Conservation (phyloP, 1,284 basidiomycete genomes). For the Erythrobasidium hasegawianum region DNA sequence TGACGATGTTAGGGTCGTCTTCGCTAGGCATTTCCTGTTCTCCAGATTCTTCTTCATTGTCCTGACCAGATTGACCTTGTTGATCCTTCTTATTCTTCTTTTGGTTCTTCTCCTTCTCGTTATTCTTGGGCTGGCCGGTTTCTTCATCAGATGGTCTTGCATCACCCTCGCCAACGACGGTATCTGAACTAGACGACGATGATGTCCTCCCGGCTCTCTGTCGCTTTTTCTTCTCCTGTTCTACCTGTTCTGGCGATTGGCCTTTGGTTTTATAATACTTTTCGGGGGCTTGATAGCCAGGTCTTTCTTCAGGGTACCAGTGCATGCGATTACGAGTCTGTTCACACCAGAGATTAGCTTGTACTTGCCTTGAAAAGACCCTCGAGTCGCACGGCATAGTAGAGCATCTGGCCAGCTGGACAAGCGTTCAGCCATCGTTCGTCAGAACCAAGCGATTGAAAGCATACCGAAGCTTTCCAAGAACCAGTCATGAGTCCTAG, state of each 20-base stretch:
- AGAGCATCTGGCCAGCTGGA: background rate
- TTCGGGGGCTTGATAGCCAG: conserved; percentile 15
- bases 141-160: background rate
- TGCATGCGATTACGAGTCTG: conserved; percentile 7
- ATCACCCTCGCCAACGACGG: background rate
- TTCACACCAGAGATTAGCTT: background rate
- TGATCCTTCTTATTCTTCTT: background rate
- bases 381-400: background rate
- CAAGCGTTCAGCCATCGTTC: background rate
- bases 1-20: conserved; percentile 31
- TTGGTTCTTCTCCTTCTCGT: background rate
- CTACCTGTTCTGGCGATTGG: background rate
- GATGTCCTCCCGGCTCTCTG: background rate
- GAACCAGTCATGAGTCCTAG: conserved; percentile 26
- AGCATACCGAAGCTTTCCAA: conserved; percentile 26
- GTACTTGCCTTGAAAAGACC: background rate
- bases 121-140: background rate
- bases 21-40: background rate
- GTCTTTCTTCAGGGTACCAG: conserved; percentile 32
- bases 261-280: conserved; percentile 24
- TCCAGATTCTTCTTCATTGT: background rate
- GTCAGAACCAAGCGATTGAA: no score
- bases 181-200: background rate
- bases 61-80: background rate
- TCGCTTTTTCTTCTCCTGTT: background rate